These are phyloP conservation scores for Tagetes patula DNA, from an alignment of 129 eudicot species.

Conservation along the genomic window DNA sequence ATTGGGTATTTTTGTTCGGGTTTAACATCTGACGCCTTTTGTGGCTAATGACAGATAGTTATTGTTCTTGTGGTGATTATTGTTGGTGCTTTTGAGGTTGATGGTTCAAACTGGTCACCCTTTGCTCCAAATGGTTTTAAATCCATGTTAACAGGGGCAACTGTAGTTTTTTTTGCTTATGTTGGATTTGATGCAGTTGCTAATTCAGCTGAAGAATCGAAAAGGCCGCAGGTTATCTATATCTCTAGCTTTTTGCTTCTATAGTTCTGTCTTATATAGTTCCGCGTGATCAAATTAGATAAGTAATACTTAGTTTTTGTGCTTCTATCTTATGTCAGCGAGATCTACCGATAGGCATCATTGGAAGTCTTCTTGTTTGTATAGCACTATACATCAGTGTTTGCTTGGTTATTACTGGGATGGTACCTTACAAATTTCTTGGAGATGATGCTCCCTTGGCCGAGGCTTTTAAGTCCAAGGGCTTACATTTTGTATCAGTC, in stretches of 20 bases:
- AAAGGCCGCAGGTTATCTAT: slow-evolving; percentile 75
- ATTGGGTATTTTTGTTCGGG: not conserved
- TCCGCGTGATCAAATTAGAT: not conserved
- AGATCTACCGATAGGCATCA: slow-evolving; percentile 94
- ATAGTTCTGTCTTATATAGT: not conserved
- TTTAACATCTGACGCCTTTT: slow-evolving; percentile 9
- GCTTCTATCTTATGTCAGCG: slow-evolving; percentile 45
- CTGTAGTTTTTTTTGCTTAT: slow-evolving; percentile 92
- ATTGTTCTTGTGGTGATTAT: slow-evolving; percentile 77
- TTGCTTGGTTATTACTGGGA: slow-evolving; percentile 92
- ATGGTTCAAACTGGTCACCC: slow-evolving; percentile 88
- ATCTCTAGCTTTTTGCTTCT: slow-evolving; percentile 3
- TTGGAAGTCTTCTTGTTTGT: slow-evolving; percentile 85
- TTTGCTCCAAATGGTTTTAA: slow-evolving; percentile 82
- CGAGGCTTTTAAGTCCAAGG: slow-evolving; percentile 78
- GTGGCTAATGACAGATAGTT: slow-evolving; percentile 67
- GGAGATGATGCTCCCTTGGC: slow-evolving; percentile 98
- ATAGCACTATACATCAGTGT: slow-evolving; percentile 75
- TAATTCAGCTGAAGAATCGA: slow-evolving; percentile 98
- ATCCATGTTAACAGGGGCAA: slow-evolving; percentile 85
- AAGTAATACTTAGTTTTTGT: slow-evolving; percentile 8
- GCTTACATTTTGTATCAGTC: slow-evolving; percentile 70
- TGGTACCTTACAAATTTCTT: slow-evolving; percentile 79
- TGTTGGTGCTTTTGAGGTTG: slow-evolving; percentile 80
- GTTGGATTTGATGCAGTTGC: slow-evolving; percentile 99